Conservation (phyloP, 2,329 filamentous ascomycete species). For the Fusarium sp. region DNA sequence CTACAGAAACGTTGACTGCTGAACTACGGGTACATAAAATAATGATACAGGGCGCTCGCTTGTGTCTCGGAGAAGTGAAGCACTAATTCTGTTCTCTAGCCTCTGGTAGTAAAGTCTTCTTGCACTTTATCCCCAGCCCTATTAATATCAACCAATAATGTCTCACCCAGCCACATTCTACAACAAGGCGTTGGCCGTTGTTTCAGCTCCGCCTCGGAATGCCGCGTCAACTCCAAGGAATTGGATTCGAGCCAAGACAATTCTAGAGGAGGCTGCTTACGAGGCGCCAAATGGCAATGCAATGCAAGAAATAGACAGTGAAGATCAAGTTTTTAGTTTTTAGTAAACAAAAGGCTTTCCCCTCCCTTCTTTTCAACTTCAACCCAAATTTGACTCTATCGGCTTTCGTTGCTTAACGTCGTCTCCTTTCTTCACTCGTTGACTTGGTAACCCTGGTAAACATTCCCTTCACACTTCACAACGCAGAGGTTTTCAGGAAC, state of each 20-base stretch:
- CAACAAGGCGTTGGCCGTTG: slow-evolving; percentile 43
- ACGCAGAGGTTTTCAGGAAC: background rate
- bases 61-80: accelerated
- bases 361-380: background rate
- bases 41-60: background rate
- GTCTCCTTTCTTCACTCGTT: slow-evolving; percentile 10
- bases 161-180: slow-evolving; percentile 41
- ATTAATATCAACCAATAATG: slow-evolving; percentile 44
- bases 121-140: slow-evolving; percentile 23
- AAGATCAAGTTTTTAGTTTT: background rate
- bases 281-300: slow-evolving; percentile 29
- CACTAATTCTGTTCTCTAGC: background rate
- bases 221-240: slow-evolving; percentile 45
- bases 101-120: background rate
- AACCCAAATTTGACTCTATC: background rate
- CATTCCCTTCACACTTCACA: background rate
- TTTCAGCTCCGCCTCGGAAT: slow-evolving; percentile 48
- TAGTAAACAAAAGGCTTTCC: background rate
- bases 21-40: background rate
- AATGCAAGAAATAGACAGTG: background rate
- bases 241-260: slow-evolving; percentile 37
- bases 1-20: background rate
- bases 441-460: slow-evolving; percentile 18
- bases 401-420: background rate
- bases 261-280: slow-evolving; percentile 36